Conservation (phyloP, 176 grass and related monocot species). For the Panicum miliaceum region DNA sequence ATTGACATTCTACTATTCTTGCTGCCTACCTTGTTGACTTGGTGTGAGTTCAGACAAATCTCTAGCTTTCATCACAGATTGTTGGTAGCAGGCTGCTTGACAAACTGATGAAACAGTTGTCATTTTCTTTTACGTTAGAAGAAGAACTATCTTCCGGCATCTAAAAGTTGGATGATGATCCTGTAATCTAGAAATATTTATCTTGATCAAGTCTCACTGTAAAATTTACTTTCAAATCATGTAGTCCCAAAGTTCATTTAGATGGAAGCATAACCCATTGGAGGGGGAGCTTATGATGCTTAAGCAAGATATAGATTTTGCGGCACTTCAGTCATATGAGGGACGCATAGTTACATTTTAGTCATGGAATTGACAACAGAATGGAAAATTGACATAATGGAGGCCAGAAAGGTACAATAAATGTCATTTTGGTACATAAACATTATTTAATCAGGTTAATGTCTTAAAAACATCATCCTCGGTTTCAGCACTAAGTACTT, state of each 20-base stretch:
- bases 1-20: background rate
- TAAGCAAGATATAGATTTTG: background rate
- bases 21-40: conserved; percentile 2
- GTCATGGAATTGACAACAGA: background rate
- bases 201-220: background rate
- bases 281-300: background rate
- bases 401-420: background rate
- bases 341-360: background rate
- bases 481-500: background rate
- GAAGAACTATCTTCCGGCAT: background rate
- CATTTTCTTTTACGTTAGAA: background rate
- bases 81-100: background rate
- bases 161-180: conserved; percentile 1
- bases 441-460: background rate
- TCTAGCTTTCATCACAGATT: background rate
- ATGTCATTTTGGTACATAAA: background rate
- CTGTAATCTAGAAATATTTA: background rate
- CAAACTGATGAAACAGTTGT: background rate
- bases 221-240: background rate
- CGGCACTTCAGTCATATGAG: background rate
- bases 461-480: background rate
- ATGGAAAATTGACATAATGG: background rate
- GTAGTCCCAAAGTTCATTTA: background rate
- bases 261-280: background rate
- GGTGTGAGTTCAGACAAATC: background rate